Conservation (phyloP, 345 rosid genomes). For the Pugionium cornutum region DNA sequence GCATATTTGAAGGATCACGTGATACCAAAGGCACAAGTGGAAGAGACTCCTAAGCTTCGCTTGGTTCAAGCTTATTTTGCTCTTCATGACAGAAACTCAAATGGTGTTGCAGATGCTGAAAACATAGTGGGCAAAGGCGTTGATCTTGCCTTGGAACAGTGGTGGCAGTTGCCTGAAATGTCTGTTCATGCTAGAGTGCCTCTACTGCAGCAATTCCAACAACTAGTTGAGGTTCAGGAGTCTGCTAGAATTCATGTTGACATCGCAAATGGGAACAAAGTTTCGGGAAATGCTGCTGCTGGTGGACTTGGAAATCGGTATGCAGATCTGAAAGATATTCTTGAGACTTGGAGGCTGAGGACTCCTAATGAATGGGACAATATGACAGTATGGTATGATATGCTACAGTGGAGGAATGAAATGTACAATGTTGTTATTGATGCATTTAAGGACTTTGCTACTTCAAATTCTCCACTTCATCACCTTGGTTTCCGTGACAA, state of each 20-base stretch:
- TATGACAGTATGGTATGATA: slow-evolving; percentile 96
- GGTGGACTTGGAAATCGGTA: slow-evolving; percentile 79
- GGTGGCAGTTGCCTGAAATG: slow-evolving; percentile 99
- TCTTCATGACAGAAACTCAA: slow-evolving; percentile 80
- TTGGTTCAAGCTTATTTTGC: slow-evolving; percentile 87
- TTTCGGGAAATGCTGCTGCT: slow-evolving; percentile 57
- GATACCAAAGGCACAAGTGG: slow-evolving; percentile 99
- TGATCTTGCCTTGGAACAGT: slow-evolving; percentile 91
- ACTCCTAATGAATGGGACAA: slow-evolving; percentile 99
- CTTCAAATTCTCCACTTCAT: slow-evolving; percentile 78
- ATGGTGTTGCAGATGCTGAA: slow-evolving; percentile 91
- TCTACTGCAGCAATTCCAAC: slow-evolving; percentile 95
- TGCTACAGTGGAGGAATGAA: slow-evolving; percentile 98
- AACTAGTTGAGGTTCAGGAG: slow-evolving; percentile 96
- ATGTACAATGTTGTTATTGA: slow-evolving; percentile 91
- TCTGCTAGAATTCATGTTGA: slow-evolving; percentile 86
- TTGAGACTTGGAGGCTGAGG: slow-evolving; percentile 97
- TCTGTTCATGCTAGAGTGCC: slow-evolving; percentile 95
- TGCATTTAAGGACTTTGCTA: slow-evolving; percentile 82
- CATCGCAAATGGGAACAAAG: slow-evolving; percentile 86
- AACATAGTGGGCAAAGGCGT: slow-evolving; percentile 88
- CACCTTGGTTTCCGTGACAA: slow-evolving; percentile 98
- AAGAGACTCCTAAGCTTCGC: slow-evolving; percentile 95
- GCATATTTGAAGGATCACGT: slow-evolving; percentile 88
- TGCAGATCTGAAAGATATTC: slow-evolving; percentile 95